phyloP scores from a whole-genome alignment of 768 basidiomycete genomes.

The Panaeolus cyanescens region DNA sequence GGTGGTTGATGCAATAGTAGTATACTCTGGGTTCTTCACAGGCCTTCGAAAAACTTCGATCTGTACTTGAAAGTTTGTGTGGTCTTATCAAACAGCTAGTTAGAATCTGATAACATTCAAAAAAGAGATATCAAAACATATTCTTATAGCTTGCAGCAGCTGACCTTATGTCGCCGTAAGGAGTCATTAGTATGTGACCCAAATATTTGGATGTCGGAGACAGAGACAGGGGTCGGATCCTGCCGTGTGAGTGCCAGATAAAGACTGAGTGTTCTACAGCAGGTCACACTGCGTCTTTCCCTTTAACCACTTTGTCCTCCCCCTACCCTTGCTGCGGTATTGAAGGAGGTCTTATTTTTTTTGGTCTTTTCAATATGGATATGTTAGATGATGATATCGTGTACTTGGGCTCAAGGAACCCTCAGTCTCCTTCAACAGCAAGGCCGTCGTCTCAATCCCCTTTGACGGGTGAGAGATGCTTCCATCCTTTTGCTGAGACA shows the following conservation, averaged over 20 bases:
- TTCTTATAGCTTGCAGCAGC: background rate
- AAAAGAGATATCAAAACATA: too few species aligned
- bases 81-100: too few species aligned
- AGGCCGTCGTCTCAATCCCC: conserved; percentile 20
- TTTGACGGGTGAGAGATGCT: conserved; percentile 44
- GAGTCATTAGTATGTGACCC: conserved; percentile 4
- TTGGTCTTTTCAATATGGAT: conserved; percentile 3
- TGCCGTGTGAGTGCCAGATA: conserved; percentile 17
- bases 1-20: background rate
- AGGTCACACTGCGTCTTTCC: conserved; percentile 17
- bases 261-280: conserved; percentile 7
- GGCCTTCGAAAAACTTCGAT: background rate
- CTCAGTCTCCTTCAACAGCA: conserved; percentile 23
- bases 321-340: background rate
- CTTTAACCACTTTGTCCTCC: conserved; percentile 11
- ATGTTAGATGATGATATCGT: conserved; percentile 60
- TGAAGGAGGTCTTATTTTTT: conserved; percentile 1
- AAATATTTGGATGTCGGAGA: conserved; percentile 7
- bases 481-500: conserved; percentile 17
- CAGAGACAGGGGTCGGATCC: conserved; percentile 15
- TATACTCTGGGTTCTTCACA: background rate
- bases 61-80: too few species aligned
- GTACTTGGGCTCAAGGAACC: conserved; percentile 49
- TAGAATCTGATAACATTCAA: too few species aligned
- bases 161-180: conserved; percentile 1